These are phyloP conservation scores for Sesbania bispinosa DNA, from an alignment of 306 rosid genomes.

Conservation along the genomic window DNA sequence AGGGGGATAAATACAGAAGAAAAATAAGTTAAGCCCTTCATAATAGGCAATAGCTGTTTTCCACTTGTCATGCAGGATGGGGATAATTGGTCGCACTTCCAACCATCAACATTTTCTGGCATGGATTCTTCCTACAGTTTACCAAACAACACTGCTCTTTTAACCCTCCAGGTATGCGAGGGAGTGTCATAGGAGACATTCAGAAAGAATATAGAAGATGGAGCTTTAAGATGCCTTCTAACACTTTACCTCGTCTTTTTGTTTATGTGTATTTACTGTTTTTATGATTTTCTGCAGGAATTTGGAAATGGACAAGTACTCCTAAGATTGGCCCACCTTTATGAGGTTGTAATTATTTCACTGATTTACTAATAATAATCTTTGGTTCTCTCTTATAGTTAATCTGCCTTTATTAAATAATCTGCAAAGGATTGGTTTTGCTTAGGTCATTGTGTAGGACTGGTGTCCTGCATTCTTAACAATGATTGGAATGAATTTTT, in stretches of 20 bases:
- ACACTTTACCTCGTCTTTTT: conserved; percentile 8
- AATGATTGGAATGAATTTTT: background rate
- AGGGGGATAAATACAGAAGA: background rate
- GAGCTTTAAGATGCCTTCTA: conserved; percentile 9
- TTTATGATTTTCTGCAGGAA: conserved; percentile 57
- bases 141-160: conserved; percentile 65
- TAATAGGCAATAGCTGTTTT: background rate
- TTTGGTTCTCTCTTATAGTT: conserved; percentile 14
- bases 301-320: conserved; percentile 71
- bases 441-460: background rate
- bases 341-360: conserved; percentile 56
- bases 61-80: conserved; percentile 52
- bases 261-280: background rate
- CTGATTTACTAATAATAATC: conserved; percentile 5
- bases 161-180: conserved; percentile 66
- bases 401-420: background rate
- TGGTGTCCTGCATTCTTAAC: background rate
- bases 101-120: conserved; percentile 45
- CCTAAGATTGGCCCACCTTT: conserved; percentile 75
- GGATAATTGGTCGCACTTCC: conserved; percentile 41
- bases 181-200: background rate
- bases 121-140: conserved; percentile 61
- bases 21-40: background rate
- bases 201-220: conserved; percentile 2
- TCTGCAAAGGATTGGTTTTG: background rate